Evolutionary conservation across 2,329 filamentous ascomycete species (phyloP).

Genomic region (Nemania bipapillata): DNA sequence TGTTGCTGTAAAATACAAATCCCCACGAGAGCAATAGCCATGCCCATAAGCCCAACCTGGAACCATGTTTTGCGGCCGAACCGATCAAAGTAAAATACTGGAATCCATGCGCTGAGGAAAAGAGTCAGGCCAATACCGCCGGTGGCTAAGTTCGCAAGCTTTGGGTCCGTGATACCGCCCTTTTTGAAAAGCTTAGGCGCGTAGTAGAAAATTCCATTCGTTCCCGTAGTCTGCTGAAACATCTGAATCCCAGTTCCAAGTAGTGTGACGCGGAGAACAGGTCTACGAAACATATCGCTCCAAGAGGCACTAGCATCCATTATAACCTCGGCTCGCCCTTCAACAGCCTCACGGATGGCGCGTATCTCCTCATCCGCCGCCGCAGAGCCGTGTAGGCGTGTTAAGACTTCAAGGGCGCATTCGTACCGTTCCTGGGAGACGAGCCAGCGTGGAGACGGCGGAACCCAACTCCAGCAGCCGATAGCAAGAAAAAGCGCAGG

Average conservation of each 20-base stretch:
- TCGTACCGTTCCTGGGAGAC: slow-evolving; percentile 43
- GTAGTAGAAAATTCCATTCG: slow-evolving; percentile 50
- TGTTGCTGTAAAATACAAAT: slow-evolving; percentile 48
- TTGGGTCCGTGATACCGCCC: slow-evolving; percentile 44
- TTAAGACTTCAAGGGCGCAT: slow-evolving; percentile 45
- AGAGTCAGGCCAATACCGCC: slow-evolving; percentile 48
- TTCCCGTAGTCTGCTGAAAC: slow-evolving; percentile 48
- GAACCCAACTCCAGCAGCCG: slow-evolving; percentile 47
- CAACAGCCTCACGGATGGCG: slow-evolving; percentile 43
- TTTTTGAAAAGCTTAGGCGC: slow-evolving; percentile 46
- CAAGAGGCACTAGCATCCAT: slow-evolving; percentile 41
- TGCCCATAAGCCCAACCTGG: slow-evolving; percentile 48
- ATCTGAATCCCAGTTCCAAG: slow-evolving; percentile 48
- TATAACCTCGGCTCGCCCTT: slow-evolving; percentile 35
- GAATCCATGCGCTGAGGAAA: slow-evolving; percentile 49
- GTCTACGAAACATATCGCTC: slow-evolving; percentile 48
- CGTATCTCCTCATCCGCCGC: slow-evolving; percentile 66
- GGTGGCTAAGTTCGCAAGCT: slow-evolving; percentile 48
- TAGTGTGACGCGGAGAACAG: slow-evolving; percentile 47
- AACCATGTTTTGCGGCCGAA: slow-evolving; percentile 50
- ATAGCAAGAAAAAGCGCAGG: slow-evolving; percentile 48
- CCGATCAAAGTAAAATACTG: slow-evolving; percentile 49
- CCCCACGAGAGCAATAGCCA: slow-evolving; percentile 46
- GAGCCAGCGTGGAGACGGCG: slow-evolving; percentile 46
- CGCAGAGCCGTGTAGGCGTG: slow-evolving; percentile 44